phyloP scores from a whole-genome alignment of 495 filamentous ascomycete genomes.

The Penicillium soppii region DNA sequence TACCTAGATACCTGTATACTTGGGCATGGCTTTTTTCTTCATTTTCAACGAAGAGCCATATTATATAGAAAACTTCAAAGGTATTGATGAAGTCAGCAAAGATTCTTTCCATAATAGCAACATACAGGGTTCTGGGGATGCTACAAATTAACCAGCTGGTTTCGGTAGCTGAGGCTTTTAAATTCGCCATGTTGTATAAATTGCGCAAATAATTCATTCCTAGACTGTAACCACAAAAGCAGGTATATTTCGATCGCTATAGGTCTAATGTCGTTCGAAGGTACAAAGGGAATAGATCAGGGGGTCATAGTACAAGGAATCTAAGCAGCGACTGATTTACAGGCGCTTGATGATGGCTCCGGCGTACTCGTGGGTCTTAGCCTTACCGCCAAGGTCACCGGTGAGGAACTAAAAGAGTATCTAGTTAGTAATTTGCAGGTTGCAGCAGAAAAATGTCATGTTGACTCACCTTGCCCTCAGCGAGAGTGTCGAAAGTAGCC shows the following conservation, averaged over 20 bases:
- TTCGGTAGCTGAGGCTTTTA: too few relatives aligned
- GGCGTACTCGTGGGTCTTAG: conserved; percentile 90
- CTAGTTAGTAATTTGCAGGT: neutral
- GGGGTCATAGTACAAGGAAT: conserved; percentile 41
- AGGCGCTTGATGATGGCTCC: conserved; percentile 84
- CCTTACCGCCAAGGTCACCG: conserved; percentile 90
- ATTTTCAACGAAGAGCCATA: too few relatives aligned
- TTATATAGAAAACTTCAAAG: too few relatives aligned
- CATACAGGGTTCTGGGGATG: too few relatives aligned
- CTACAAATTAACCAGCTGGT: too few relatives aligned
- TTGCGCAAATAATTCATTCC: neutral
- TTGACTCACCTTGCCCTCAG: conserved; percentile 79
- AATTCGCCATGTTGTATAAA: too few relatives aligned
- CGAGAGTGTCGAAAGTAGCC: conserved; percentile 89
- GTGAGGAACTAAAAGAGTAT: conserved; percentile 63
- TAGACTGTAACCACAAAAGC: conserved; percentile 26
- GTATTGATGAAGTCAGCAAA: too few relatives aligned
- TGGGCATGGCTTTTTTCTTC: too few relatives aligned
- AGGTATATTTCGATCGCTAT: conserved; percentile 45
- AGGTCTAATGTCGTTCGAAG: conserved; percentile 46
- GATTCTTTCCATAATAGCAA: too few relatives aligned
- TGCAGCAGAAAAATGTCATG: neutral
- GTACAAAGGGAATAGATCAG: conserved; percentile 35
- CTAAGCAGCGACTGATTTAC: conserved; percentile 45
- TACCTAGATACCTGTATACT: too few relatives aligned